These are phyloP conservation scores for Colletotrichum graminicola DNA, from an alignment of 2,329 filamentous ascomycete species.

Conservation along the genomic window DNA sequence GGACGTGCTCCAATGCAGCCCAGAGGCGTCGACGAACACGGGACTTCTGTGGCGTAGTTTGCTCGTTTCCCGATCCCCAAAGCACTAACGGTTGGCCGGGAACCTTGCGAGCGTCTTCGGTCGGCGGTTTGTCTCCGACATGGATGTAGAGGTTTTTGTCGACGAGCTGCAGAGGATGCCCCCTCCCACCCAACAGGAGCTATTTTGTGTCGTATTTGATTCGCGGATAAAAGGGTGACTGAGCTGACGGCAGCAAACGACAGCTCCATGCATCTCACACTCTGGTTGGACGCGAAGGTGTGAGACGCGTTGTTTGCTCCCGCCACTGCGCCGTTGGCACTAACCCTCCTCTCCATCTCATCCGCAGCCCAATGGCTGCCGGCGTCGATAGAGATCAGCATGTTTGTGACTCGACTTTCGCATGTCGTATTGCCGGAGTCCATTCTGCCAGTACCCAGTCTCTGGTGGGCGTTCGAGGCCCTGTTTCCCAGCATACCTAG, in stretches of 20 bases:
- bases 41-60: not conserved
- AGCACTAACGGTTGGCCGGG: not conserved
- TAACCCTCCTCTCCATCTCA: not conserved
- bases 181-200: not conserved
- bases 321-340: not conserved
- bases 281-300: not conserved
- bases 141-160: not conserved
- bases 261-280: not conserved
- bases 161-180: not conserved
- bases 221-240: not conserved
- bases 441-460: not conserved
- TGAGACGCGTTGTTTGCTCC: slow-evolving; percentile 8
- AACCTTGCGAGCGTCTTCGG: not conserved
- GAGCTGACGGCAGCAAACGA: not conserved
- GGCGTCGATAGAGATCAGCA: not conserved
- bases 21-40: not conserved
- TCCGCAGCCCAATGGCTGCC: not conserved
- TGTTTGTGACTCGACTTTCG: not conserved
- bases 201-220: not conserved
- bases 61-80: not conserved
- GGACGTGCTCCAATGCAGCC: not conserved
- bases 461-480: not conserved
- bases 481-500: not conserved
- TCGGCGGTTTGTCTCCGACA: not conserved
- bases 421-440: not conserved